Evolutionary conservation across 2,329 filamentous ascomycete species (phyloP).

Genomic region (Coniosporium tulheliwenetii): DNA sequence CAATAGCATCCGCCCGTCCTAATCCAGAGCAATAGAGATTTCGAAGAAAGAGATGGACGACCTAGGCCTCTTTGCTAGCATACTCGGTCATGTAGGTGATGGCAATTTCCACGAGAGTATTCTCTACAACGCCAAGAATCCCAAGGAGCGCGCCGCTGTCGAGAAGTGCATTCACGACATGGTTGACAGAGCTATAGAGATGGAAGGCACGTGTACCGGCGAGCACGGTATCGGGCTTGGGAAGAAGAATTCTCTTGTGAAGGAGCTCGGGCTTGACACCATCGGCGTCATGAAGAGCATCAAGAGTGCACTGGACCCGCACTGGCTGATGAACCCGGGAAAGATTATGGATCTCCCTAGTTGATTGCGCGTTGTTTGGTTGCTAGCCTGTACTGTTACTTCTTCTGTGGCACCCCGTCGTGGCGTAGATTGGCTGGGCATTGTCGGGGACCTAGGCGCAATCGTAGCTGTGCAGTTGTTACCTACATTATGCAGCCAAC

Average conservation of each 20-base stretch:
- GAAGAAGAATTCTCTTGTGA: constrained; percentile 65
- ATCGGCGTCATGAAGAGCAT: constrained; percentile 72
- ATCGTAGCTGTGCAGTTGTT: too few relatives aligned
- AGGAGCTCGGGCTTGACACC: constrained; percentile 68
- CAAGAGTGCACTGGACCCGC: constrained; percentile 68
- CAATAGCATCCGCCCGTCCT: too few relatives aligned
- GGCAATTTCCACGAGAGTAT: constrained; percentile 93
- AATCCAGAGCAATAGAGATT: constrained; percentile 39
- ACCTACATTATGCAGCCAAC: too few relatives aligned
- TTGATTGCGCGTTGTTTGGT: neutral
- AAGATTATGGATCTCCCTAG: constrained; percentile 59
- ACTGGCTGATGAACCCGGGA: constrained; percentile 82
- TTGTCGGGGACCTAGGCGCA: too few relatives aligned
- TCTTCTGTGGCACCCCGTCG: too few relatives aligned
- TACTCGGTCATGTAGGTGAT: constrained; percentile 81
- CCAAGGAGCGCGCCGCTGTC: constrained; percentile 57
- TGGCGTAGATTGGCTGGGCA: too few relatives aligned
- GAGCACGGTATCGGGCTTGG: constrained; percentile 78
- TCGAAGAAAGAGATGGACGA: constrained; percentile 83
- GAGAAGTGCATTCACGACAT: constrained; percentile 76
- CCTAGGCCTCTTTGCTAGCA: constrained; percentile 71
- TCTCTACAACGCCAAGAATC: constrained; percentile 61
- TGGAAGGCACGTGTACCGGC: constrained; percentile 88
- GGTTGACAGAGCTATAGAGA: constrained; percentile 78
- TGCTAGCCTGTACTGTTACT: too few relatives aligned